Evolutionary conservation across 2,329 filamentous ascomycete species (phyloP).

Genomic region (Colletotrichum falcatum): DNA sequence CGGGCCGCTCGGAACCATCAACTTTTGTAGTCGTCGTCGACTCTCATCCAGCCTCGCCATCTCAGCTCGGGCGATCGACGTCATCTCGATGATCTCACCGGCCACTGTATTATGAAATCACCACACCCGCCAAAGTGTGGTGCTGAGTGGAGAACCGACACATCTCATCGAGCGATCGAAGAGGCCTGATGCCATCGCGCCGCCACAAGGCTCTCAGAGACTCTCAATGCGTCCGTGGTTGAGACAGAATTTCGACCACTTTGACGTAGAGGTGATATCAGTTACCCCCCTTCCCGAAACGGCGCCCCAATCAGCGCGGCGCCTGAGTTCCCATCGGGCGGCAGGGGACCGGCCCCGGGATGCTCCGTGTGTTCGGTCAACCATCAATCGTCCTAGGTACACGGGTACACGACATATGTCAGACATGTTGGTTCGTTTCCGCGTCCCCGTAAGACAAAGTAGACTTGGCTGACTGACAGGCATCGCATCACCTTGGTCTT

Average conservation of each 20-base stretch:
- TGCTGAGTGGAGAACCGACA: constrained; percentile 29
- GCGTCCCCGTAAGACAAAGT: neutral
- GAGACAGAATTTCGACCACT: constrained; percentile 11
- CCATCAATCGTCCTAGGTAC: neutral
- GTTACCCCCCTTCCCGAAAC: neutral
- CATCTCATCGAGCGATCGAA: constrained; percentile 39
- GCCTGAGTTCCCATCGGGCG: neutral
- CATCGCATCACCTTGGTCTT: neutral
- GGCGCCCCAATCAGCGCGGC: constrained; percentile 6
- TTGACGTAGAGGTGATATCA: constrained; percentile 41
- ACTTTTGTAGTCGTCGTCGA: constrained; percentile 32
- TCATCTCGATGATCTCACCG: constrained; percentile 37
- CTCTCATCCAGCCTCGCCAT: constrained; percentile 22
- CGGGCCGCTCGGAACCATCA: constrained; percentile 4
- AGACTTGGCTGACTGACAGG: neutral
- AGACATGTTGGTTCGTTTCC: no score
- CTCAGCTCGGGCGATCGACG: constrained; percentile 29
- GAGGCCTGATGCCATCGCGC: constrained; percentile 10
- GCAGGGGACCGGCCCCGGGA: constrained; percentile 8
- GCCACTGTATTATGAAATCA: constrained; percentile 37
- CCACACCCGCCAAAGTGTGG: constrained; percentile 40
- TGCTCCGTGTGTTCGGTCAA: constrained; percentile 26
- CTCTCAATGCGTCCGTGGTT: constrained; percentile 13
- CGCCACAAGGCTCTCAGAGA: constrained; percentile 16
- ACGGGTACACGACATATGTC: neutral